phyloP scores from a whole-genome alignment of 306 rosid genomes.

The Parietaria judaica region DNA sequence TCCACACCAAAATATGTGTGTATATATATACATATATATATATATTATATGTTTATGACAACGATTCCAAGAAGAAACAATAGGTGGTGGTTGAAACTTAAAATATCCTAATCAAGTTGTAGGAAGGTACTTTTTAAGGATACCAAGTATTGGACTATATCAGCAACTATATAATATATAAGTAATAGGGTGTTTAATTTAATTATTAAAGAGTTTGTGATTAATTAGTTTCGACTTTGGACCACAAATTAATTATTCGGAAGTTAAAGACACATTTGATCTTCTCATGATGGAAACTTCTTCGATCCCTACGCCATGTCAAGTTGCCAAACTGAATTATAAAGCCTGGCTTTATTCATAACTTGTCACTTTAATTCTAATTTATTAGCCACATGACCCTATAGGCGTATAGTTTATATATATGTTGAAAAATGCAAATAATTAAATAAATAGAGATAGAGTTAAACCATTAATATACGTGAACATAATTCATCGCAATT shows the following conservation, averaged over 20 bases:
- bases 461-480: neutral
- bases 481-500: neutral
- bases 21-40: neutral
- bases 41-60: neutral
- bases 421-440: no score
- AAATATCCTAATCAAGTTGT: neutral
- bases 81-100: conserved; percentile 5
- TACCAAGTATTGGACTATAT: neutral
- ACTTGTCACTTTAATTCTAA: neutral
- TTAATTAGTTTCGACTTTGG: neutral
- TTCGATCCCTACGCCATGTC: conserved; percentile 2
- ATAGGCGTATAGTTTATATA: no score
- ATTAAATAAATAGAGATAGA: no score
- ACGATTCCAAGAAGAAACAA: neutral
- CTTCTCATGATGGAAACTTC: conserved; percentile 2
- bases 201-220: no score
- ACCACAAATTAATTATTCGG: neutral
- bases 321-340: conserved; percentile 11
- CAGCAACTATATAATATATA: no score
- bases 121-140: conserved; percentile 3
- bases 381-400: conserved; percentile 5
- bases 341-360: neutral
- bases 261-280: neutral
- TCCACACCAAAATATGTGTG: neutral
- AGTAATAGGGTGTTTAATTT: no score